Conservation (phyloP, 2,329 filamentous ascomycete species). For the Aspergillus floridensis region DNA sequence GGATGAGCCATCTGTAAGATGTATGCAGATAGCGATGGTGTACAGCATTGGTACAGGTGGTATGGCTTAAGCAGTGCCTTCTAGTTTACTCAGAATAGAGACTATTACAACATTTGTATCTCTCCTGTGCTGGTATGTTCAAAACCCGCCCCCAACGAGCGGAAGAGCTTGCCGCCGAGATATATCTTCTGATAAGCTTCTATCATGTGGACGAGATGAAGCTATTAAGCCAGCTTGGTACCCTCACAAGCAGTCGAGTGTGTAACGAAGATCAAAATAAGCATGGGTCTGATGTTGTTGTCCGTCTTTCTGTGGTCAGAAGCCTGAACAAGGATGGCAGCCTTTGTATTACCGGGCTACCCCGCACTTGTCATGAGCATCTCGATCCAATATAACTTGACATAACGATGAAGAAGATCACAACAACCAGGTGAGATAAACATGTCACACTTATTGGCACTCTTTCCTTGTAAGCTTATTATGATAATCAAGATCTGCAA, state of each 20-base stretch:
- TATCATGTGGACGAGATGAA: no score
- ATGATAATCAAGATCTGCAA: not conserved
- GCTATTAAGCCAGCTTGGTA: not conserved
- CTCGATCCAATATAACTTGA: not conserved
- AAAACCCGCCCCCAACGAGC: no score
- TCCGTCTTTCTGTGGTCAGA: no score
- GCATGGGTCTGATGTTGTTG: no score
- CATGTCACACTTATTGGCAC: not conserved
- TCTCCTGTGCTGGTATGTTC: no score
- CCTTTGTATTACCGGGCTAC: not conserved
- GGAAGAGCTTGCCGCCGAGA: no score
- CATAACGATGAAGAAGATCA: not conserved
- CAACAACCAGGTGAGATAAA: not conserved
- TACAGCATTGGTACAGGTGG: not conserved
- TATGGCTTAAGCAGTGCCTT: not conserved
- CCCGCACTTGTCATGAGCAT: not conserved
- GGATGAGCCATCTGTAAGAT: not conserved
- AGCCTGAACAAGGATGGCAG: no score
- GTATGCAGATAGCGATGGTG: not conserved
- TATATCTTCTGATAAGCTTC: no score
- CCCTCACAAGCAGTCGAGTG: no score
- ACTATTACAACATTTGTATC: not conserved
- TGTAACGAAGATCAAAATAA: not conserved
- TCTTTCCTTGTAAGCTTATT: not conserved
- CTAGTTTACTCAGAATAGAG: not conserved